Percentiles rank a stretch among this genome's conserved stretches.
These are phyloP conservation scores for Rachicladosporium sp. DNA, from an alignment of 2,329 filamentous ascomycete species.

Conservation along the genomic window DNA sequence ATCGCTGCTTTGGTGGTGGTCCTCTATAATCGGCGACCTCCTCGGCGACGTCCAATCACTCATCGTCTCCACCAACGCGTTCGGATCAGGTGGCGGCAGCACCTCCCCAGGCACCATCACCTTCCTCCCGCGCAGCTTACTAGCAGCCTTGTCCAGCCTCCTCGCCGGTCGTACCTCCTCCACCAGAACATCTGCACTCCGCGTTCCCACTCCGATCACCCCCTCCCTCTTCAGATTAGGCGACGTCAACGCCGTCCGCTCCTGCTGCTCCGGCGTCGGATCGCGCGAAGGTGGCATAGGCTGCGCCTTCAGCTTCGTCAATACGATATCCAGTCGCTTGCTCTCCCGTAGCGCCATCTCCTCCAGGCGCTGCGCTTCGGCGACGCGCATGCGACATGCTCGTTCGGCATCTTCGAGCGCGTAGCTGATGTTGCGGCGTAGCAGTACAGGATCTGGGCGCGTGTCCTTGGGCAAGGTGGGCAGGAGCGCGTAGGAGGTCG, in stretches of 20 bases:
- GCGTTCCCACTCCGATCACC: constrained; percentile 13
- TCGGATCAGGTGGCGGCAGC: constrained; percentile 32
- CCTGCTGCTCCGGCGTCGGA: constrained; percentile 35
- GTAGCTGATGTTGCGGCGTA: constrained; percentile 46
- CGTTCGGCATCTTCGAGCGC: constrained; percentile 27
- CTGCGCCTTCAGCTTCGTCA: constrained; percentile 48
- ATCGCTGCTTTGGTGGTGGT: constrained; percentile 8
- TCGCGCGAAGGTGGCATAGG: constrained; percentile 49
- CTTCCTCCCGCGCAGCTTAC: constrained; percentile 23
- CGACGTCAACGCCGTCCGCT: constrained; percentile 21
- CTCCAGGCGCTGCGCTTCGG: constrained; percentile 22
- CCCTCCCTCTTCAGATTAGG: constrained; percentile 23
- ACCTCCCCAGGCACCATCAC: constrained; percentile 33
- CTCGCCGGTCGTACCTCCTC: constrained; percentile 15
- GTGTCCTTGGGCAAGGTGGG: constrained; percentile 36
- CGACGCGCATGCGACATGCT: constrained; percentile 24
- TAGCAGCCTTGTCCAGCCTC: constrained; percentile 21
- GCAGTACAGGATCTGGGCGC: constrained; percentile 38
- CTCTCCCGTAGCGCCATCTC: constrained; percentile 27
- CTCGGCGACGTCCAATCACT: constrained; percentile 28
- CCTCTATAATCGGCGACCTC: constrained; percentile 21
- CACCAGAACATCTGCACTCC: constrained; percentile 14
- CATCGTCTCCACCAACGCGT: constrained; percentile 23
- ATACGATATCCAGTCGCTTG: constrained; percentile 46
- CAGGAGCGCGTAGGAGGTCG: constrained; percentile 36